Conservation (phyloP, 257 asterid species). For the Solanum stenotomum region DNA sequence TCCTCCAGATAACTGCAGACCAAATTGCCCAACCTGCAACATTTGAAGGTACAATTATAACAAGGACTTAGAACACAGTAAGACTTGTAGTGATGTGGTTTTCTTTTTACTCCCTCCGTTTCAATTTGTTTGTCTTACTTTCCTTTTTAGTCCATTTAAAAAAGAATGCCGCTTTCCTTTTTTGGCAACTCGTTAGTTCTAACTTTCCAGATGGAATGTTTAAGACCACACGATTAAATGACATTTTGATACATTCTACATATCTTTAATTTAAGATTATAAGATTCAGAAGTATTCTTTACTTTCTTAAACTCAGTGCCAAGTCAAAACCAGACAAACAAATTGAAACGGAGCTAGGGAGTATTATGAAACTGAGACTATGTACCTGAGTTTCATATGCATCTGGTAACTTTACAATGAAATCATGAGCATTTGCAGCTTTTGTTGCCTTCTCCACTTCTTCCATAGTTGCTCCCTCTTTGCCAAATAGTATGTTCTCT, state of each 20-base stretch:
- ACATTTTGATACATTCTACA: too few relatives aligned
- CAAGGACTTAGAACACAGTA: not conserved
- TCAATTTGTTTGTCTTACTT: not conserved
- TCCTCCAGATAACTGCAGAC: constrained; percentile 75
- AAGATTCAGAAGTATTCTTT: not conserved
- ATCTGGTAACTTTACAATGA: constrained; percentile 49
- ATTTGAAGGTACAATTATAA: not conserved
- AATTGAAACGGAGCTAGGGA: not conserved
- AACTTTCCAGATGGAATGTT: not conserved
- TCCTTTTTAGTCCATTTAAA: not conserved
- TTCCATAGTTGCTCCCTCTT: constrained; percentile 60
- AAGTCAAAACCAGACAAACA: not conserved
- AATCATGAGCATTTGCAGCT: constrained; percentile 75
- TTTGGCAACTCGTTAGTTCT: not conserved
- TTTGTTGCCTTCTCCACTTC: constrained; percentile 56
- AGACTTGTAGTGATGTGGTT: not conserved
- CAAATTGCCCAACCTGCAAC: constrained; percentile 71
- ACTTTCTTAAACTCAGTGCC: not conserved
- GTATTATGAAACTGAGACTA: not conserved
- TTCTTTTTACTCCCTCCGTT: not conserved
- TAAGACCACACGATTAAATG: not conserved
- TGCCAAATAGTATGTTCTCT: constrained; percentile 67
- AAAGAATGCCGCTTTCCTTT: not conserved
- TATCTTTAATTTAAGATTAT: too few relatives aligned
- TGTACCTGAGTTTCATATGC: constrained; percentile 69